These are phyloP conservation scores for Strobilomyces echinocephalus DNA, from an alignment of 768 basidiomycete genomes.

Conservation along the genomic window DNA sequence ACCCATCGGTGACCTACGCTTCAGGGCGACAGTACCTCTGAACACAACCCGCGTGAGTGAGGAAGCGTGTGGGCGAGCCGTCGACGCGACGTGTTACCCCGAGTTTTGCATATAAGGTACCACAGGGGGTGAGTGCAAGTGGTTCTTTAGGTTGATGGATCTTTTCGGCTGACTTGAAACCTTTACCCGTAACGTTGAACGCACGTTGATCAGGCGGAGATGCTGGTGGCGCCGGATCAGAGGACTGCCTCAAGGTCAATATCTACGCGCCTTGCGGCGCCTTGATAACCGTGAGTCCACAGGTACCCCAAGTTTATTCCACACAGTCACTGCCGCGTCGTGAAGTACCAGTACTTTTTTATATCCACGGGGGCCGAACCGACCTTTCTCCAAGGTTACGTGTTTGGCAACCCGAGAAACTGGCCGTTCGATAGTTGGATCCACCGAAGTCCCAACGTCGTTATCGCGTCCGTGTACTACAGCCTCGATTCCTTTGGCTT, in stretches of 20 bases:
- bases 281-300: constrained; percentile 42
- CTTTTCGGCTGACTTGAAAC: background rate
- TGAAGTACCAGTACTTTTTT: constrained; percentile 37
- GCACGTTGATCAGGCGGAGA: constrained; percentile 39
- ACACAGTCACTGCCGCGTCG: background rate
- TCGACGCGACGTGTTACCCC: constrained; percentile 53
- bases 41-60: constrained; percentile 41
- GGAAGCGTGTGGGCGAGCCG: constrained; percentile 33
- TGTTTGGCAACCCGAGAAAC: constrained; percentile 56
- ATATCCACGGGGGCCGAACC: constrained; percentile 34
- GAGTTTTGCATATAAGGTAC: constrained; percentile 58
- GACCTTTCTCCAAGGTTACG: constrained; percentile 38
- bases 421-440: constrained; percentile 69
- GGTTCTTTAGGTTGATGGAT: background rate
- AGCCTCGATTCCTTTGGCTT: constrained; percentile 62
- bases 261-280: constrained; percentile 53
- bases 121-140: constrained; percentile 36
- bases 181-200: background rate
- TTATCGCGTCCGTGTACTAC: constrained; percentile 65
- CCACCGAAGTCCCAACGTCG: constrained; percentile 55
- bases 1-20: constrained; percentile 38
- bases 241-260: constrained; percentile 67
- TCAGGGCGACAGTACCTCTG: constrained; percentile 47
- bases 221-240: constrained; percentile 59
- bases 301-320: background rate